Base-by-base conservation (phyloP, 2,329 filamentous ascomycete genomes). In the Calonectria pseudoreteaudii region DNA sequence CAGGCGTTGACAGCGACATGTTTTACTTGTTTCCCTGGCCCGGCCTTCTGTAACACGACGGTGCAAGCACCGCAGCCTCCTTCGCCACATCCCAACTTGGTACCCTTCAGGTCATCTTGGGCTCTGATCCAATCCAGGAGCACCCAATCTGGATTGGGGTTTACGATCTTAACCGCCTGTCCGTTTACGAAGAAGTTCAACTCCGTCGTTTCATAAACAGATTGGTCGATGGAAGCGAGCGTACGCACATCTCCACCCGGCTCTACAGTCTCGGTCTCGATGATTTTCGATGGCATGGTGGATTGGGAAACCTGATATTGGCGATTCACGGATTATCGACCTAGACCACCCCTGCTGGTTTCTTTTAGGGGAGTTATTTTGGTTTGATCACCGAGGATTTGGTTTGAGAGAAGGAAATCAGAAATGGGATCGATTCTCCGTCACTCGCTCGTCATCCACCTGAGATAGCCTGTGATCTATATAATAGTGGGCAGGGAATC, bases 1-100 rank as follows among this genome's bases (percentile, higher is more conserved):
- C 95, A 98, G 38, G 95, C 95, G 83, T 98, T 98, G 71, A 98
- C 94, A 49, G 94, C 96, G 64, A 95, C 95, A 87, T 98, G 95
- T 81, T 97, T 97, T 78, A 98, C 93, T 82, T 93, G 91, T 80
- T 94, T 94, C 13, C 94, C 97, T 2, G 94, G 96, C 2, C 94
- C 94, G 80, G 97, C 98, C 80, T 93, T 92, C 83, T 98, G 95
- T 62, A 98, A 89, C 23, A 98, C 95, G 58, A 97, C 95, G 31
- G 95, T 98, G 81, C 95, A 98, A 75, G 95, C 95, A 78, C 95
- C 95, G 81, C 95, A 98, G 1, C 95, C 95, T 76, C 95, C 95
- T 86, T 98, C 95, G 41, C 94, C 94, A 85, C 95, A 98, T 77
- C 71, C 71, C 10, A 70, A 14, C 41, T 73, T 73, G 16, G 71